phyloP scores from a whole-genome alignment of 805 yeast species.

The Metschnikowia aberdeeniae region DNA sequence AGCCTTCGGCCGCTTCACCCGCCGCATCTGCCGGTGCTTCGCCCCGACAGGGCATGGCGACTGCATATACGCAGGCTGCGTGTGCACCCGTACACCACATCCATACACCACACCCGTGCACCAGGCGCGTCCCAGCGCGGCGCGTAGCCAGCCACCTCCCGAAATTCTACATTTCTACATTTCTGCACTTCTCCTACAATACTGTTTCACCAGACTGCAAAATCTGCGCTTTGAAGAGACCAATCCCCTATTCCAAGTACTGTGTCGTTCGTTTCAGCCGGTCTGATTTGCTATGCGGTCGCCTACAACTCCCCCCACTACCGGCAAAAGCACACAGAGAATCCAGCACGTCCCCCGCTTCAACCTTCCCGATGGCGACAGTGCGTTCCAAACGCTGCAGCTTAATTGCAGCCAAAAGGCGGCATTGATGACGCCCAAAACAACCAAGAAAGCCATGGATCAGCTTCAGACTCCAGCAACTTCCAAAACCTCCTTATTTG shows the following conservation, averaged over 20 bases:
- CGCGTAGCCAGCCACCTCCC: slow-evolving; percentile 9
- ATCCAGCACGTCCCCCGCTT: not conserved
- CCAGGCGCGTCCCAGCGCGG: not conserved
- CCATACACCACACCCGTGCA: too few species aligned
- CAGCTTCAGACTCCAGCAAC: slow-evolving; percentile 15
- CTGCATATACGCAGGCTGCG: too few species aligned
- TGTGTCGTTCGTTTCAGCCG: not conserved
- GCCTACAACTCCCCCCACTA: slow-evolving; percentile 1
- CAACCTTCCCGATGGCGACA: not conserved
- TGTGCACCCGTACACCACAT: too few species aligned
- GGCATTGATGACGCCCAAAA: not conserved
- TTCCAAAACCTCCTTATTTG: not conserved
- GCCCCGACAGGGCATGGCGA: too few species aligned
- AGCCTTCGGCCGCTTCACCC: not conserved
- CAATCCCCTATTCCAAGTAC: too few species aligned
- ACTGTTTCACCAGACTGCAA: not conserved
- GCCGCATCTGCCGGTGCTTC: too few species aligned
- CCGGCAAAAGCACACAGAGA: not conserved
- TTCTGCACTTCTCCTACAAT: not conserved
- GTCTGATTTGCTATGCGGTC: not conserved
- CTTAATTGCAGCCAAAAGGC: not conserved
- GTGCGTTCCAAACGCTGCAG: not conserved
- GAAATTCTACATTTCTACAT: not conserved
- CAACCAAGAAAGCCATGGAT: not conserved
- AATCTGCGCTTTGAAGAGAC: too few species aligned